A percentile compares a stretch with the other conserved stretches of the same genome.
phyloP scores from a whole-genome alignment of 768 basidiomycete species.

The Cystobasidium tubakii region DNA sequence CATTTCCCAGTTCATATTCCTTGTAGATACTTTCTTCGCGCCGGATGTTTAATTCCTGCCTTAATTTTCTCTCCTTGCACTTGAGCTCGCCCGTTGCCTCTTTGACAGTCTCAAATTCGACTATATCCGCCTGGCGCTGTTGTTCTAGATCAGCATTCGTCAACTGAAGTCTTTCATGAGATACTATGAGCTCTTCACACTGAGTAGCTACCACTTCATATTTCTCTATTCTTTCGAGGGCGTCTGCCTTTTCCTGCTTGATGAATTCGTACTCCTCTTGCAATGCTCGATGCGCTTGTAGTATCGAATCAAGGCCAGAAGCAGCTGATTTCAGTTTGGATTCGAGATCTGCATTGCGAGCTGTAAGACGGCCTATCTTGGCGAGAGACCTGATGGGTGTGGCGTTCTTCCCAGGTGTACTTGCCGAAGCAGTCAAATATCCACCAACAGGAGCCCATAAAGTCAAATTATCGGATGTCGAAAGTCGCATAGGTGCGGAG shows the following conservation, averaged over 20 bases:
- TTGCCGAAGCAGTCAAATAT: background rate
- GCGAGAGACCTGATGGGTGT: conserved; percentile 2
- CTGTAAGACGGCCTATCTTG: conserved; percentile 26
- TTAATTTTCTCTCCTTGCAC: conserved; percentile 2
- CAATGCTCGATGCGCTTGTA: background rate
- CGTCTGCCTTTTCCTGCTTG: background rate
- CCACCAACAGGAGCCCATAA: background rate
- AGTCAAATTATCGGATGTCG: background rate
- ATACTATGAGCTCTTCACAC: conserved; percentile 5
- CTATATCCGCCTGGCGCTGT: background rate
- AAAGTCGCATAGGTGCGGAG: conserved; percentile 20
- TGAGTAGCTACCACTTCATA: conserved; percentile 3
- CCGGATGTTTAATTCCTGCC: conserved; percentile 5
- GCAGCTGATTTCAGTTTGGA: background rate
- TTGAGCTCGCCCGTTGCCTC: background rate
- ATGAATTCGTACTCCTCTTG: background rate
- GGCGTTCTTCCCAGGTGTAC: conserved; percentile 1
- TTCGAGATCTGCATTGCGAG: conserved; percentile 21
- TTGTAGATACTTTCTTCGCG: conserved; percentile 10
- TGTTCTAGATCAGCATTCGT: background rate
- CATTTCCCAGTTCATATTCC: background rate
- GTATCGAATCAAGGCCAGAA: background rate
- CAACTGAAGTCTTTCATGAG: background rate
- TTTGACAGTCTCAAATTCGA: background rate
- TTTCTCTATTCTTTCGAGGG: background rate